Base-by-base conservation (phyloP, 2,329 filamentous ascomycete species). In the Cladosporium sp. region DNA sequence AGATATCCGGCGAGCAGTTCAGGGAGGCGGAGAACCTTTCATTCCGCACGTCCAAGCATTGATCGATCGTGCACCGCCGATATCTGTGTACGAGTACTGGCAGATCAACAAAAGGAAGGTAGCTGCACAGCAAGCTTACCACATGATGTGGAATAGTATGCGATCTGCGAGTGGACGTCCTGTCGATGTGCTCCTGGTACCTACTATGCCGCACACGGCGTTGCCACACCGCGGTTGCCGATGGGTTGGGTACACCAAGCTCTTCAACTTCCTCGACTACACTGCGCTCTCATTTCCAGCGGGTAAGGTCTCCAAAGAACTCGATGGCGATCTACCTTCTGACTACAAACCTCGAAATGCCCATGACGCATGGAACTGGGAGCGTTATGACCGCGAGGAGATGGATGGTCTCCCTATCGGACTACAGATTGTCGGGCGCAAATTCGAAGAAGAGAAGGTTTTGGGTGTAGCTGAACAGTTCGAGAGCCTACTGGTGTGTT, bases 401-500 rank as follows among this genome's bases (percentile, higher is more conserved):
- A 97, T 96, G 92, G 88, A 92, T 61, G 92, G 92, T 0, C 80
- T 97, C 40, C 92, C 92, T 0, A 90, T 95, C 0, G 92, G 87
- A 0, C 87, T 97, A 10, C 92, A 96, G 78, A 83, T 96, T 33
- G 88, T 96, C 0, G 91, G 91, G 0, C 83, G 89, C 57, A 83
- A 91, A 26, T 80, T 94, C 71, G 88, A 94, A 74, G 92, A 96
- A 76, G 92, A 96, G 79, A 94, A 93, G 80, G 91, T 95, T 0
- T 79, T 96, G 52, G 86, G 88, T 0, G 84, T 89, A 14, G 95
- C 95, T 90, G 84, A 88, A 77, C 84, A 85, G 64, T 83, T 96
- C 3, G 91, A 95, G 76, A 84, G 88, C 66, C 88, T 89, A 0
- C 33, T 58, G 53, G 5, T 16, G 37, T 18, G 6, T n/a, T 40